Evolutionary conservation across 805 yeast genomes (phyloP), one percentile per base, ranked within the genome.

Genomic region (Saccharomycopsis synnaedendra): DNA sequence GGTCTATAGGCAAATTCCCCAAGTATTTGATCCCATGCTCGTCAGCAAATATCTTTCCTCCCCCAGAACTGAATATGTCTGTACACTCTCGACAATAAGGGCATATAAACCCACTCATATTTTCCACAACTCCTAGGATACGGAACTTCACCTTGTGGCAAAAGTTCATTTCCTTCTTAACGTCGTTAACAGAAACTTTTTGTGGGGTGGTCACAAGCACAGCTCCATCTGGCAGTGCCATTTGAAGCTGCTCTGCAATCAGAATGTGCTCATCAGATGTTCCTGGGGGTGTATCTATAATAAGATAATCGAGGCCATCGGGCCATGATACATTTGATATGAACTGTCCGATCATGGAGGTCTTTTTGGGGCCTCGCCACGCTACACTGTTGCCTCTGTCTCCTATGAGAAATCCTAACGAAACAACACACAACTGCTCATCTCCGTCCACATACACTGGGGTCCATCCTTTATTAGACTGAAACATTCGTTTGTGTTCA

Each of bases 331-430:
- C 96, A 61, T 93, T 97, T 52, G 78, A 76, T 39, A 94, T 69
- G 60, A 93, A 90, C 65, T 93, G 99, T 52, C 89, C 75, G 36
- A 93, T 85, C 97, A 93, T 93, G 9, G 97, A 96, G 0, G 97
- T 89, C 61, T 94, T 93, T 64, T 90, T 88, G 3, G 99, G 98
- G 0, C 99, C 99, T 59, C 97, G 72, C 99, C 99, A 93, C 6
- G 93, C 97, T 11, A 93, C 93, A 30, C 94, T 80, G 57, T 83
- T 85, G 31, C 94, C 95, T 53, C 97, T 65, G 58, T 86, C 82
- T 30, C 82, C 80, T 5, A 93, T 65, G 45, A 93, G 64, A 60
- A 93, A 93, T 5, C 97, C 99, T 9, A 93, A 63, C 3, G 95
- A 85, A 83, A 90, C 87, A 41, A 89, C 73, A 31, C 76, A 72